Evolutionary conservation across 2,329 filamentous ascomycete genomes (phyloP).

Genomic region (Epichloe amarillans): DNA sequence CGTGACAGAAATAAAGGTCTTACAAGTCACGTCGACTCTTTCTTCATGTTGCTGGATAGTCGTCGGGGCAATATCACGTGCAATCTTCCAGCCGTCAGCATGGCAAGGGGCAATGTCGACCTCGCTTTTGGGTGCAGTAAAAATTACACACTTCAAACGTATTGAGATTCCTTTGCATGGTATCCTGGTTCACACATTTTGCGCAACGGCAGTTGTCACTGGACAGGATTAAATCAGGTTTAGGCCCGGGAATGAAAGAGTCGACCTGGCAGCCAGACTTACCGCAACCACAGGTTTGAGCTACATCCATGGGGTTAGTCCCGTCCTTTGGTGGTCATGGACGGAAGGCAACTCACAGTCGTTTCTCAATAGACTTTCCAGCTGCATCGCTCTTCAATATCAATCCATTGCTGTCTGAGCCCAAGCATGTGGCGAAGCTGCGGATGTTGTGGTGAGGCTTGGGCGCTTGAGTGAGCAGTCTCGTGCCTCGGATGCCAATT

Average conservation of each 20-base stretch:
- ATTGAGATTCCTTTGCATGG: constrained; percentile 28
- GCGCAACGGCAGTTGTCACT: constrained; percentile 29
- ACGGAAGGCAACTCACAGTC: constrained; percentile 4
- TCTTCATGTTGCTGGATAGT: constrained; percentile 15
- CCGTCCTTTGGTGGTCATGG: not conserved
- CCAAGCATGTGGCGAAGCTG: constrained; percentile 8
- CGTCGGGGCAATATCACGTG: constrained; percentile 16
- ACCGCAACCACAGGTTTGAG: constrained; percentile 13
- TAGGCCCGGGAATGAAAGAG: not conserved
- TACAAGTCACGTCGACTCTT: constrained; percentile 23
- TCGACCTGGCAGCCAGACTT: not conserved
- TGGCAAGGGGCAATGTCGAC: not conserved
- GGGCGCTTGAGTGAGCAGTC: constrained; percentile 1
- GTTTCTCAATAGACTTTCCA: not conserved
- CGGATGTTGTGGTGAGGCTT: not conserved
- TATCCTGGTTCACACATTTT: constrained; percentile 28
- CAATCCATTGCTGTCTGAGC: constrained; percentile 3
- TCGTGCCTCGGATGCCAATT: constrained; percentile 4
- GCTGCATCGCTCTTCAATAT: constrained; percentile 2
- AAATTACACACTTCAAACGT: constrained; percentile 23
- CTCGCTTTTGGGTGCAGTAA: not conserved
- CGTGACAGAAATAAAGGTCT: not conserved
- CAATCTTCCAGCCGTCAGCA: constrained; percentile 15
- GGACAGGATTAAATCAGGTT: constrained; percentile 11
- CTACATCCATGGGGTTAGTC: constrained; percentile 3